Evolutionary conservation across 1,139 yeast species (phyloP).

Genomic region (Saccharomycopsis crataegensis): DNA sequence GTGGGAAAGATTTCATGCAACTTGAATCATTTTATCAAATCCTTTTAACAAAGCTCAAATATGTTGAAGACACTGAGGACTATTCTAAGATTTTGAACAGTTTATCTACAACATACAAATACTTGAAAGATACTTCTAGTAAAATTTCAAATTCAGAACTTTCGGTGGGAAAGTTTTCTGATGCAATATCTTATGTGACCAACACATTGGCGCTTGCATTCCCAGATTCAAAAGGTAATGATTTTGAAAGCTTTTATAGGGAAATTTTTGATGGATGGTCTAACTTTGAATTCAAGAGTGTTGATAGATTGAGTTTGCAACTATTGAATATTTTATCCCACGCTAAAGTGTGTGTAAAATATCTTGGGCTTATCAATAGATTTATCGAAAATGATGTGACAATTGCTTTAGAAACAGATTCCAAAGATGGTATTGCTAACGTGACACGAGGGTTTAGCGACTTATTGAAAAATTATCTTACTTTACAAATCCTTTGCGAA

Average conservation of each 20-base stretch:
- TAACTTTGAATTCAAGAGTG: neutral
- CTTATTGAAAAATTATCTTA: conserved; percentile 3
- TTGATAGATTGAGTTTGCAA: neutral
- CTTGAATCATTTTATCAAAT: no score
- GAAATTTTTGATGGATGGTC: neutral
- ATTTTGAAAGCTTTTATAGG: neutral
- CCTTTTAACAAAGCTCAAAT: no score
- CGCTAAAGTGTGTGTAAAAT: neutral
- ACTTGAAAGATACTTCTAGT: neutral
- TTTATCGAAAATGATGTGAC: conserved; percentile 3
- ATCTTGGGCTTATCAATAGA: neutral
- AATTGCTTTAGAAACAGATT: neutral
- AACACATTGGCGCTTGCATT: neutral
- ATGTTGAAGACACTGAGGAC: neutral
- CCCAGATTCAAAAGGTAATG: neutral
- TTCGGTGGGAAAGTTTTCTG: neutral
- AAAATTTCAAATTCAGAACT: neutral
- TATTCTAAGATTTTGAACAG: neutral
- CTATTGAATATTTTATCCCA: neutral
- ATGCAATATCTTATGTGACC: neutral
- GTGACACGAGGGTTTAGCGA: neutral
- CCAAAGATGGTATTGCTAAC: neutral
- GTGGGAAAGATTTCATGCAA: no score
- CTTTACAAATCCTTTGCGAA: neutral
- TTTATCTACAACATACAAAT: neutral